Conservation (phyloP, 1,284 basidiomycete species). For the Phaffia rhodozyma region DNA sequence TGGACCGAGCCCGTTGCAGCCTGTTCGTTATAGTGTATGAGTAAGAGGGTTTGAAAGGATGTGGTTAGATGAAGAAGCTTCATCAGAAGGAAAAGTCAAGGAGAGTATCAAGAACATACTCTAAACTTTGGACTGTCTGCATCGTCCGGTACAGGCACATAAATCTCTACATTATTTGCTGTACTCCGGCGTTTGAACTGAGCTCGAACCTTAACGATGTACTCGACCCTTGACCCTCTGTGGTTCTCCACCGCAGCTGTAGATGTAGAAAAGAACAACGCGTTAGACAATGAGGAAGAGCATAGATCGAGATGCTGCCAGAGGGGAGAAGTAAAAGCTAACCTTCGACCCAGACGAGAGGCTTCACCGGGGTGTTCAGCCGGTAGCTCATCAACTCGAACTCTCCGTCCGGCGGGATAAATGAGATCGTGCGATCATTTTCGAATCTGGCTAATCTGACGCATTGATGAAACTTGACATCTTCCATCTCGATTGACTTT, state of each 20-base stretch:
- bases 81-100: background rate
- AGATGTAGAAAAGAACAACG: background rate
- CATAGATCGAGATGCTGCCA: background rate
- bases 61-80: background rate
- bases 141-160: conserved; percentile 95
- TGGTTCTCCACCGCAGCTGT: conserved; percentile 83
- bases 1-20: conserved; percentile 83
- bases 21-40: conserved; percentile 34
- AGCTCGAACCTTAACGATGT: conserved; percentile 95
- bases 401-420: conserved; percentile 98
- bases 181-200: conserved; percentile 95
- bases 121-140: conserved; percentile 96
- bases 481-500: conserved; percentile 99
- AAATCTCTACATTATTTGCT: conserved; percentile 97
- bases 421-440: conserved; percentile 96
- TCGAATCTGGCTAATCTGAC: conserved; percentile 98
- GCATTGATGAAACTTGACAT: conserved; percentile 99
- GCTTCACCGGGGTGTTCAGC: conserved; percentile 90
- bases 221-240: conserved; percentile 85
- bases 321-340: background rate
- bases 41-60: background rate
- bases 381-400: conserved; percentile 98
- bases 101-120: conserved; percentile 39
- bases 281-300: background rate
- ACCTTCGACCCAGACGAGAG: conserved; percentile 87